phyloP scores from a whole-genome alignment of 2,329 filamentous ascomycete species.

The Monosporascus sp. region DNA sequence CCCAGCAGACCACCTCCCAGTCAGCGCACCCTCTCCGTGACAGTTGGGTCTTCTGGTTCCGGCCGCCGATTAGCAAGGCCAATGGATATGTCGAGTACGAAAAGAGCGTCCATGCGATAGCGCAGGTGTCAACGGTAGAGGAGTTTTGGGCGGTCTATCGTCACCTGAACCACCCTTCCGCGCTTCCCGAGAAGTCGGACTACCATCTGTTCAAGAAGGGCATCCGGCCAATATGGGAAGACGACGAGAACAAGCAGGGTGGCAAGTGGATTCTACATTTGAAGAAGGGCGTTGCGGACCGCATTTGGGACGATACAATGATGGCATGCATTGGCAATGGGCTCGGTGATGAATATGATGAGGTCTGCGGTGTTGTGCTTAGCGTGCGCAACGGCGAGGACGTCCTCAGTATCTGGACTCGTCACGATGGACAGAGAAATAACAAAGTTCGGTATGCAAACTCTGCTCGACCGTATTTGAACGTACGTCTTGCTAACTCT shows the following conservation, averaged over 20 bases:
- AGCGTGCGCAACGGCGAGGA: constrained; percentile 95
- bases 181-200: constrained; percentile 85
- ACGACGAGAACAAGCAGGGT: constrained; percentile 91
- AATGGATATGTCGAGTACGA: constrained; percentile 87
- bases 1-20: constrained; percentile 34
- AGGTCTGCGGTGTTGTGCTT: constrained; percentile 90
- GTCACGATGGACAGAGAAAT: constrained; percentile 86
- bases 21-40: constrained; percentile 65
- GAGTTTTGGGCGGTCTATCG: constrained; percentile 88
- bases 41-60: constrained; percentile 95
- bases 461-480: not conserved
- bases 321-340: constrained; percentile 90
- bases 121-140: constrained; percentile 74
- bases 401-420: constrained; percentile 96
- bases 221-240: constrained; percentile 96
- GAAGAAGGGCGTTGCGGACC: constrained; percentile 94
- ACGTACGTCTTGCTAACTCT: constrained; percentile 11
- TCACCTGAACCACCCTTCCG: constrained; percentile 84
- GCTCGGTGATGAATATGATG: constrained; percentile 86
- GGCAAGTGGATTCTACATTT: constrained; percentile 96
- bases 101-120: constrained; percentile 87
- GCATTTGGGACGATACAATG: constrained; percentile 94
- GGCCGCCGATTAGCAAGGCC: constrained; percentile 92
- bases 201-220: constrained; percentile 98
- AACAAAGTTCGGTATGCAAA: constrained; percentile 83